Conservation (phyloP, 768 basidiomycete species). For the Udeniomyces megalosporus region DNA sequence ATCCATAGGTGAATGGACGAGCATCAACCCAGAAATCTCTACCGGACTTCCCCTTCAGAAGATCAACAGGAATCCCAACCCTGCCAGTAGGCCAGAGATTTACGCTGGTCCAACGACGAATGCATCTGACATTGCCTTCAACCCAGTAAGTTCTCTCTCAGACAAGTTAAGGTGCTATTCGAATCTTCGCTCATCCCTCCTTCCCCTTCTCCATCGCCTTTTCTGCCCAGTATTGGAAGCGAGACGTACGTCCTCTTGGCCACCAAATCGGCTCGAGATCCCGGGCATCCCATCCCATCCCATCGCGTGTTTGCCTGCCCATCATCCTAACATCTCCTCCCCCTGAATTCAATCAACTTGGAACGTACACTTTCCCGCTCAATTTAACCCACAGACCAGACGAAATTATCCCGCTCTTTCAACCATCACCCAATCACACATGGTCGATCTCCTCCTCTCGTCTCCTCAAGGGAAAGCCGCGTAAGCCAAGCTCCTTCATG, state of each 20-base stretch:
- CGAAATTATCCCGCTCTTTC: conserved; percentile 84
- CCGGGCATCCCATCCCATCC: no score
- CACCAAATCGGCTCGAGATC: no score
- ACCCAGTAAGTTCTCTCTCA: conserved; percentile 20
- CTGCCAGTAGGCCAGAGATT: conserved; percentile 70
- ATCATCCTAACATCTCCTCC: neutral
- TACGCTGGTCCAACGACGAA: conserved; percentile 79
- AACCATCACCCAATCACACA: conserved; percentile 65
- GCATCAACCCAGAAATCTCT: conserved; percentile 66
- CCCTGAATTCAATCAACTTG: neutral
- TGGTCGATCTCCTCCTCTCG: conserved; percentile 64
- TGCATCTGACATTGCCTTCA: conserved; percentile 38
- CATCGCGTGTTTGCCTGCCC: no score
- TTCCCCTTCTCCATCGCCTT: conserved; percentile 40
- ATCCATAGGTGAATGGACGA: neutral
- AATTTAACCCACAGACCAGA: conserved; percentile 31
- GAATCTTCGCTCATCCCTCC: no score
- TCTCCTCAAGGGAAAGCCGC: conserved; percentile 42
- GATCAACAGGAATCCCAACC: conserved; percentile 64
- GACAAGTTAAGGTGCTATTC: no score
- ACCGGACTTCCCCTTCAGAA: conserved; percentile 64
- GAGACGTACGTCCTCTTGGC: conserved; percentile 43
- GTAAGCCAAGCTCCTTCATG: no score
- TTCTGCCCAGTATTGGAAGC: conserved; percentile 59
- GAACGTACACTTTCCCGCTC: neutral